These are phyloP conservation scores for Clonostachys byssicola DNA, from an alignment of 2,329 filamentous ascomycete species.

Conservation along the genomic window DNA sequence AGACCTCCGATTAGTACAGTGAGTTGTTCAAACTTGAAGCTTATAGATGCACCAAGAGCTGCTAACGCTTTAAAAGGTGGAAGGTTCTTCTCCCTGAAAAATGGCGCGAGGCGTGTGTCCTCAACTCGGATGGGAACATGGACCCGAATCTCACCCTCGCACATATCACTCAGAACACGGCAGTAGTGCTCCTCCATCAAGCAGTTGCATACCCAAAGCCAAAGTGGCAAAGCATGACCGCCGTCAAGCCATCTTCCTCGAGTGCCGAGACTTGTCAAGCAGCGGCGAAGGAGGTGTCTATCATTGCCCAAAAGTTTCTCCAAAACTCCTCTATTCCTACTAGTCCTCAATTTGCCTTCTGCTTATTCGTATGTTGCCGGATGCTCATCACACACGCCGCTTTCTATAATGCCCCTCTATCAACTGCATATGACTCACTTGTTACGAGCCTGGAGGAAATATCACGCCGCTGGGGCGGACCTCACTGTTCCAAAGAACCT, in stretches of 20 bases:
- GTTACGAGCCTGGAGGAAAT: background rate
- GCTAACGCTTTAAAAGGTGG: conserved; percentile 21
- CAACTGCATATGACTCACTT: background rate
- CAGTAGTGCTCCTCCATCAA: conserved; percentile 34
- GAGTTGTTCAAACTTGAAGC: conserved; percentile 4
- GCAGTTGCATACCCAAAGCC: conserved; percentile 28
- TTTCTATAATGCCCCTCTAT: background rate
- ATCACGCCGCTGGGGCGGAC: background rate
- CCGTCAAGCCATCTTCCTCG: conserved; percentile 25
- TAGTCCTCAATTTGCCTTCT: conserved; percentile 29
- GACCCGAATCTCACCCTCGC: conserved; percentile 38
- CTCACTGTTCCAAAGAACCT: background rate
- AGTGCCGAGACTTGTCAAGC: conserved; percentile 32
- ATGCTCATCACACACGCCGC: background rate
- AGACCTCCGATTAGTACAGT: conserved; percentile 34
- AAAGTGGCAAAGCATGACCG: conserved; percentile 17
- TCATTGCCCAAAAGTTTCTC: conserved; percentile 28
- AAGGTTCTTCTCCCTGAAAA: conserved; percentile 36
- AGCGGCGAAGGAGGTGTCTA: conserved; percentile 29
- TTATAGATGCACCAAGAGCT: too few species aligned
- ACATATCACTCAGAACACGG: conserved; percentile 35
- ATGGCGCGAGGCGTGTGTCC: conserved; percentile 32
- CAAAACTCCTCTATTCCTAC: conserved; percentile 18
- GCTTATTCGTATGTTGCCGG: conserved; percentile 25
- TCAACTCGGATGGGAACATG: conserved; percentile 27